Conservation (phyloP, 78 protist species). For the Emiliania huxleyi region DNA sequence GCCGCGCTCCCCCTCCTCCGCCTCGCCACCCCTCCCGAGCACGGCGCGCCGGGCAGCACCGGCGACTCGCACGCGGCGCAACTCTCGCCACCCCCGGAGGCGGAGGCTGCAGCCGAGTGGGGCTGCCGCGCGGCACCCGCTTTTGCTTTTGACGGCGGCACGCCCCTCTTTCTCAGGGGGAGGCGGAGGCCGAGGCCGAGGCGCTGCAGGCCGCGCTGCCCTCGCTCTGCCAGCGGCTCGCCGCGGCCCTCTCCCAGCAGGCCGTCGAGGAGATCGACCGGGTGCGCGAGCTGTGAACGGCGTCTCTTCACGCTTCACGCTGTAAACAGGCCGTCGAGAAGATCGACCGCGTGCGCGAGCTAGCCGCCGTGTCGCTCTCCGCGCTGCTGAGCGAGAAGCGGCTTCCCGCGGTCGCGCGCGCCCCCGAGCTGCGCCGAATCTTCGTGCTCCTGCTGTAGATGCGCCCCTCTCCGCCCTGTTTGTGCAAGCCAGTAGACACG, state of each 20-base stretch:
- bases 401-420: neutral
- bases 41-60: neutral
- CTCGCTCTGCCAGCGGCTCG: neutral
- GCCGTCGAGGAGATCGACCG: too few relatives aligned
- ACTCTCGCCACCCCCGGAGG: too few relatives aligned
- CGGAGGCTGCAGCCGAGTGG: too few relatives aligned
- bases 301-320: too few relatives aligned
- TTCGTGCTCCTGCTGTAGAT: too few relatives aligned
- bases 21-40: neutral
- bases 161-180: too few relatives aligned
- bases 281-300: too few relatives aligned
- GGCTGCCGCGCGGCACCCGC: too few relatives aligned
- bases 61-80: too few relatives aligned
- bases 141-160: too few relatives aligned
- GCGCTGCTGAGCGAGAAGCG: neutral
- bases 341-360: constrained; percentile 39
- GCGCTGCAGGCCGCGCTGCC: neutral
- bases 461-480: too few relatives aligned
- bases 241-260: constrained; percentile 1
- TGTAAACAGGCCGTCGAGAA: neutral
- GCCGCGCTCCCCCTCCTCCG: neutral
- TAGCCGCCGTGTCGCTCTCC: neutral
- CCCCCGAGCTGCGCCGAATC: neutral
- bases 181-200: neutral
- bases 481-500: too few relatives aligned